Evolutionary conservation across 2,329 filamentous ascomycete genomes (phyloP), one percentile per base, ranked within the genome.

Genomic region (Trichophyton equinum): DNA sequence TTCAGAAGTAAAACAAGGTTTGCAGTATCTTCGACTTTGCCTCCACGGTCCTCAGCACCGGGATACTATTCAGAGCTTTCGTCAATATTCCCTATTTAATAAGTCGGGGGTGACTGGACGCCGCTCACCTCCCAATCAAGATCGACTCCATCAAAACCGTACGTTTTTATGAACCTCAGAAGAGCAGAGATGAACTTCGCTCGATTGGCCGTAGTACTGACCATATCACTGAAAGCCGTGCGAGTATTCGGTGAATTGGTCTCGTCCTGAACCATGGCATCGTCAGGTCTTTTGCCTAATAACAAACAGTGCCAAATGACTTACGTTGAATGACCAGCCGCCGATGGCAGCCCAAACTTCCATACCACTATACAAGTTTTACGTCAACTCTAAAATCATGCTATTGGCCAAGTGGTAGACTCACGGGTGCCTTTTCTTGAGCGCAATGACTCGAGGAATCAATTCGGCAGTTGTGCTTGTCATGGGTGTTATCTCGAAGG

Each of bases 341-440:
- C 77, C 76, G 11, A 79, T 64, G 3, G 68, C 15, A 36, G 77
- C 69, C 64, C 67, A 74, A 2, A 68, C 68, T 59, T 74, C 44
- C 9, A 76, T 61, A 18, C 56, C 63, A 3, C 38, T 42, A 42
- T n/a, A 42, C 38, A 42, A 42, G 3, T 42, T 42, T 42, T 42
- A 42, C 15, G 15, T 42, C 13, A 42, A 6, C 38, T 42, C 13
- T 42, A n/a, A 42, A 15, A 15, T 42, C 38, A 42, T 4, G 38
- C 38, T 42, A 42, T 42, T 42, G 13, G 38, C 11, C 38, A 6
- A 42, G 15, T n/a, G 38, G 38, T 42, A n/a, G 11, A 2, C 38
- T 42, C 38, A 42, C 38, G 67, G 62, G 0, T 70, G 62, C 1
- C 49, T 64, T 0, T 65, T 59, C 60, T 78, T 77, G 1, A 77